Percentiles rank a stretch among this genome's conserved stretches.
phyloP scores from a whole-genome alignment of 2,329 filamentous ascomycete species.

The Talaromyces sp. region DNA sequence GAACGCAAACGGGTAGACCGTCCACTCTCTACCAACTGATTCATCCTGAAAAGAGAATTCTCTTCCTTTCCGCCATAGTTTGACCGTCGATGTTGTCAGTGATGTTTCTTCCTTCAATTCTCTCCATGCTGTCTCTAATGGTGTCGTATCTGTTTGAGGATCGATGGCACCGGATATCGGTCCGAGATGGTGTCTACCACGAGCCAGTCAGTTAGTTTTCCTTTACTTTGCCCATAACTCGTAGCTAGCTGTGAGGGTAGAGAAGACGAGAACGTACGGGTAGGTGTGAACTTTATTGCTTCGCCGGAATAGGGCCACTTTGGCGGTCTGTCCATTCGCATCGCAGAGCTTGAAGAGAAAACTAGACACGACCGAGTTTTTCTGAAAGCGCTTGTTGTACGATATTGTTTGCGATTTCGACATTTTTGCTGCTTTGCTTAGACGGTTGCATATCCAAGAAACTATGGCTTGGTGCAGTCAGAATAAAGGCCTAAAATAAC shows the following conservation, averaged over 20 bases:
- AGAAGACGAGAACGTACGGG: conserved; percentile 42
- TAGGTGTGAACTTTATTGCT: conserved; percentile 61
- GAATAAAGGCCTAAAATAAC: too few species aligned
- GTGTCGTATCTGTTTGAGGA: conserved; percentile 45
- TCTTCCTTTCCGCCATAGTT: conserved; percentile 56
- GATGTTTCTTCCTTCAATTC: conserved; percentile 63
- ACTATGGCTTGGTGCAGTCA: not conserved
- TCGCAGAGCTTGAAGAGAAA: conserved; percentile 39
- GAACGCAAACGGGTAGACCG: conserved; percentile 60
- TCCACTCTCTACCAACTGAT: conserved; percentile 57
- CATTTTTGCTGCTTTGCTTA: not conserved
- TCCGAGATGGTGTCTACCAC: conserved; percentile 54
- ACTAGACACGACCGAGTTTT: conserved; percentile 42
- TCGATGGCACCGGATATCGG: conserved; percentile 63
- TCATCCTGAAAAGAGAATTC: conserved; percentile 57
- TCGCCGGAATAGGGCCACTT: conserved; percentile 61
- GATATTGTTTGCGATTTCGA: too few species aligned
- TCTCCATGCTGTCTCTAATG: conserved; percentile 58
- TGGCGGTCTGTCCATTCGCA: conserved; percentile 25
- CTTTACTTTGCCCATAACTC: not conserved
- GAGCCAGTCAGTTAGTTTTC: not conserved
- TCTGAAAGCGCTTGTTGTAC: conserved; percentile 21
- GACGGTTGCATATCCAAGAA: too few species aligned
- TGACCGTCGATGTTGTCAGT: conserved; percentile 48
- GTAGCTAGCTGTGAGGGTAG: not conserved